Conservation (phyloP, 305 asterid species). For the Ilex paraguariensis region DNA sequence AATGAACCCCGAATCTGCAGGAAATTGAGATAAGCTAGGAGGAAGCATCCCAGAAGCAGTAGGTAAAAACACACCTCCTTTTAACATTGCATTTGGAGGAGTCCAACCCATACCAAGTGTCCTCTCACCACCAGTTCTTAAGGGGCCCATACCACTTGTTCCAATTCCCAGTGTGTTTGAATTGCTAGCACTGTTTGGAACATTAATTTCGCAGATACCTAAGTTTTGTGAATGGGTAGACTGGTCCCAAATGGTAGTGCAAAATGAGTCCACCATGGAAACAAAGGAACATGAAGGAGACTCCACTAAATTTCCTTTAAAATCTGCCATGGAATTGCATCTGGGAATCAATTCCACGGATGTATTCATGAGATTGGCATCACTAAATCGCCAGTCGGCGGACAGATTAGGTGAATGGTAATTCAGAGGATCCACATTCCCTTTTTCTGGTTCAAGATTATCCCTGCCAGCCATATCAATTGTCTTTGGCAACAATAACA, state of each 20-base stretch:
- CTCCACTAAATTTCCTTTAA: slow-evolving; percentile 20
- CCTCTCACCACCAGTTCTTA: slow-evolving; percentile 23
- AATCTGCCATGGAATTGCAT: slow-evolving; percentile 25
- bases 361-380: slow-evolving; percentile 28
- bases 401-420: slow-evolving; percentile 39
- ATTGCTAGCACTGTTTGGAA: slow-evolving; percentile 31
- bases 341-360: slow-evolving; percentile 41
- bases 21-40: slow-evolving; percentile 65
- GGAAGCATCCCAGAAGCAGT: slow-evolving; percentile 49
- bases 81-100: slow-evolving; percentile 38
- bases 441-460: slow-evolving; percentile 37
- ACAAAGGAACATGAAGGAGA: slow-evolving; percentile 37
- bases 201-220: slow-evolving; percentile 42
- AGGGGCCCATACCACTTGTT: slow-evolving; percentile 15
- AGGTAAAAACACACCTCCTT: slow-evolving; percentile 52
- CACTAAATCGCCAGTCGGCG: slow-evolving; percentile 58
- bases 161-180: slow-evolving; percentile 15
- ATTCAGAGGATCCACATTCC: slow-evolving; percentile 33
- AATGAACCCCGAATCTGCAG: slow-evolving; percentile 75
- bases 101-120: slow-evolving; percentile 35
- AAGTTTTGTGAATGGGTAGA: slow-evolving; percentile 33
- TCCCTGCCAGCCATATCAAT: slow-evolving; percentile 54
- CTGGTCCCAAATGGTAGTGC: slow-evolving; percentile 59
- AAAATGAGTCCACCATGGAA: slow-evolving; percentile 38
- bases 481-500: slow-evolving; percentile 1